phyloP scores from a whole-genome alignment of 1,139 yeast genomes.

The Lodderomyces metapsilosis region DNA sequence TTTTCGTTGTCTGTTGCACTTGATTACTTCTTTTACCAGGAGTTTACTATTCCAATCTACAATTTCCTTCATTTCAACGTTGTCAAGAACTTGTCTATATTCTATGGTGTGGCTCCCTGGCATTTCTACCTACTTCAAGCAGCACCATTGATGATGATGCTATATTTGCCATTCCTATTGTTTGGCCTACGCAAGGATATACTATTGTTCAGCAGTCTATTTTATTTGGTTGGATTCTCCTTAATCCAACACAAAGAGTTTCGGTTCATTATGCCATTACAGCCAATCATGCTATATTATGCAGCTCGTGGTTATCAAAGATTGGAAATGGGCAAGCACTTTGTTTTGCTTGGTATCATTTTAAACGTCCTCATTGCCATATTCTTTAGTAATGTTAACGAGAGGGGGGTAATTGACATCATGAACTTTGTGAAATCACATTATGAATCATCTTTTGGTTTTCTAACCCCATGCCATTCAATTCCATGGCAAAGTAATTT shows the following conservation, averaged over 20 bases:
- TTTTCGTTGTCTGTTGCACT: slow-evolving; percentile 36
- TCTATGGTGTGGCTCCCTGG: slow-evolving; percentile 86
- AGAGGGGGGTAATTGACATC: slow-evolving; percentile 79
- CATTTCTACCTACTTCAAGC: slow-evolving; percentile 85
- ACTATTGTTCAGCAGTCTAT: slow-evolving; percentile 82
- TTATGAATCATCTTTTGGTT: slow-evolving; percentile 57
- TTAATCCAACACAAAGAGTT: slow-evolving; percentile 81
- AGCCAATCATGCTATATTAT: slow-evolving; percentile 52
- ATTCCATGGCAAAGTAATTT: slow-evolving; percentile 93
- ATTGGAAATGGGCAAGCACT: slow-evolving; percentile 4
- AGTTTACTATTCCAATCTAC: slow-evolving; percentile 58
- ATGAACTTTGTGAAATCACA: slow-evolving; percentile 47
- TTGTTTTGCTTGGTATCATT: slow-evolving; percentile 18
- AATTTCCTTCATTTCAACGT: slow-evolving; percentile 78
- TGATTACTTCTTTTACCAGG: slow-evolving; percentile 64
- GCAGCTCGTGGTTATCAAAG: slow-evolving; percentile 13
- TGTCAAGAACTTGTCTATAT: slow-evolving; percentile 66
- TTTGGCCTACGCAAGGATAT: slow-evolving; percentile 35
- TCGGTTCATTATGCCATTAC: slow-evolving; percentile 82
- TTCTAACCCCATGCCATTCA: slow-evolving; percentile 93
- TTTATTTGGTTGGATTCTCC: slow-evolving; percentile 58
- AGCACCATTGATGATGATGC: slow-evolving; percentile 69
- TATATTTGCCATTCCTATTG: slow-evolving; percentile 58
- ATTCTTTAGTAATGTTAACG: slow-evolving; percentile 67
- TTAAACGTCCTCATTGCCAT: slow-evolving; percentile 46